Conservation (phyloP, 257 asterid genomes). For the Solanum chilense region DNA sequence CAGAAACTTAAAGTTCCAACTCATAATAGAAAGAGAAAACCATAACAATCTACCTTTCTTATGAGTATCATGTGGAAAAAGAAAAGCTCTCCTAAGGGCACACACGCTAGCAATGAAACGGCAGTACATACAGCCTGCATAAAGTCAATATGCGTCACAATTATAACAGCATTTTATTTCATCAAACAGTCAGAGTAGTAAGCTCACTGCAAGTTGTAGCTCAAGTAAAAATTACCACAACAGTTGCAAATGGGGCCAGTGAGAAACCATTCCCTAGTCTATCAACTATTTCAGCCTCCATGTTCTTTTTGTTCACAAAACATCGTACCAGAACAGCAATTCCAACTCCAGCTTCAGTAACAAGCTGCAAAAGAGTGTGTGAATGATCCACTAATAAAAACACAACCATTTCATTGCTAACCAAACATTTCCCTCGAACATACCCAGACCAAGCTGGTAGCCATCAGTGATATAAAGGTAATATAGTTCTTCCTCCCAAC, state of each 20-base stretch:
- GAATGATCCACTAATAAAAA: background rate
- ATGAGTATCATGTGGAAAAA: slow-evolving; percentile 95
- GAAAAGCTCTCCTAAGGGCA: slow-evolving; percentile 96
- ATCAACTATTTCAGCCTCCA: slow-evolving; percentile 86
- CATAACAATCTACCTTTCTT: slow-evolving; percentile 47
- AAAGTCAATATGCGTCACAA: background rate
- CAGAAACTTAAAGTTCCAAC: background rate
- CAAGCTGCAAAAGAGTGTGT: slow-evolving; percentile 49
- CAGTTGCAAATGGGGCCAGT: slow-evolving; percentile 91
- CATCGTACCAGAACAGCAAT: slow-evolving; percentile 83
- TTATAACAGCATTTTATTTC: background rate
- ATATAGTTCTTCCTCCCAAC: slow-evolving; percentile 86
- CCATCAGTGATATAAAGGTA: slow-evolving; percentile 84
- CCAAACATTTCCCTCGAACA: slow-evolving; percentile 12
- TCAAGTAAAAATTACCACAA: slow-evolving; percentile 58
- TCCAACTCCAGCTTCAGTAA: slow-evolving; percentile 81
- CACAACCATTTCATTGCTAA: background rate
- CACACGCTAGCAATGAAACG: slow-evolving; percentile 80
- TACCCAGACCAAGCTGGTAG: slow-evolving; percentile 85
- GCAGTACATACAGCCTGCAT: slow-evolving; percentile 89
- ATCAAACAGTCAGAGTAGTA: background rate
- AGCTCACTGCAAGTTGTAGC: background rate
- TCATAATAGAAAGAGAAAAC: background rate
- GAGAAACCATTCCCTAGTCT: slow-evolving; percentile 96
- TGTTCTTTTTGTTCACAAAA: slow-evolving; percentile 49